These are phyloP conservation scores for Microdochium trichocladiopsis DNA, from an alignment of 2,329 filamentous ascomycete species.

Conservation along the genomic window DNA sequence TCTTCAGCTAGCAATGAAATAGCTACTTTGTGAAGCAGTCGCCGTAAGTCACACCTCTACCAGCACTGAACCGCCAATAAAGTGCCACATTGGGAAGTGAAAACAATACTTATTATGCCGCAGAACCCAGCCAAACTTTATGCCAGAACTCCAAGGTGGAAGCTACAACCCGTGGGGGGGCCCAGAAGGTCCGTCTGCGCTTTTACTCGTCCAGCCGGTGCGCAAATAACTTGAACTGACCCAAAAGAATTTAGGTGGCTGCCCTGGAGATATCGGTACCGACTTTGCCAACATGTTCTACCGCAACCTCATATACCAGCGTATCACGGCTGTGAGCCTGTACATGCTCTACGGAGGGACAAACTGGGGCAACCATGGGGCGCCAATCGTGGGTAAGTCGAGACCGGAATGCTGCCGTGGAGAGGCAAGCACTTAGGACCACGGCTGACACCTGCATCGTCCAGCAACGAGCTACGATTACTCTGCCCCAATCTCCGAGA, in stretches of 20 bases:
- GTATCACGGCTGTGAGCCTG: conserved; percentile 60
- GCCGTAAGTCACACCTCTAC: conserved; percentile 15
- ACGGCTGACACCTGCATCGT: too few species aligned
- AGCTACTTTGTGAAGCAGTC: conserved; percentile 23
- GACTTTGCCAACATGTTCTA: conserved; percentile 61
- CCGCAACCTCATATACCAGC: conserved; percentile 55
- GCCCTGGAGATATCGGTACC: conserved; percentile 43
- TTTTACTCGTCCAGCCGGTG: too few species aligned
- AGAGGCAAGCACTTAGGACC: too few species aligned
- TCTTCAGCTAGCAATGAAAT: background rate
- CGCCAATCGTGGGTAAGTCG: conserved; percentile 45
- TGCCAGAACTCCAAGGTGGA: conserved; percentile 54
- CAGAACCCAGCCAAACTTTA: conserved; percentile 40
- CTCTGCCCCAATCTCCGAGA: conserved; percentile 57
- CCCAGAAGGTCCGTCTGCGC: background rate
- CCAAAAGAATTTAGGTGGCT: conserved; percentile 29
- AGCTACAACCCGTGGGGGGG: conserved; percentile 35
- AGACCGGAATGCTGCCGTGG: too few species aligned
- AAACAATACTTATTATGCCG: background rate
- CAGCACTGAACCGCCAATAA: too few species aligned
- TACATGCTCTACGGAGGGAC: conserved; percentile 79
- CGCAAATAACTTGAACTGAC: too few species aligned
- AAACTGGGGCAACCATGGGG: conserved; percentile 76
- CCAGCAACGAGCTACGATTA: conserved; percentile 36
- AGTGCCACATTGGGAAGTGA: too few species aligned